Base-by-base conservation (phyloP, 768 basidiomycete genomes). In the Tricholoma flavovirens region DNA sequence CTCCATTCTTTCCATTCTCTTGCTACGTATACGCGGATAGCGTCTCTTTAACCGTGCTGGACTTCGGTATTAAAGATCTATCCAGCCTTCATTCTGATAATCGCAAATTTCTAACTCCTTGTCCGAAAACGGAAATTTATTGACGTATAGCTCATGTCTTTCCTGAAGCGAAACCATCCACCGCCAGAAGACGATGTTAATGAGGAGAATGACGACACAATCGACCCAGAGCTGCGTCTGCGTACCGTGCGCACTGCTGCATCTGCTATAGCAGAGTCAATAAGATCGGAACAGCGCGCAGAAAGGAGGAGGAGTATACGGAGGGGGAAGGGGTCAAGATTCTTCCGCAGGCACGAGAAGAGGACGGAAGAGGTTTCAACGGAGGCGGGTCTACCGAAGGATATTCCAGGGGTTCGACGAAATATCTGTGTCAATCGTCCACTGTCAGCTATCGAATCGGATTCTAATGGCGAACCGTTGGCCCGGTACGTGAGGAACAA, bases 171-270 rank as follows among this genome's bases (percentile, higher is more conserved):
- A 58, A 76, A 77, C 57, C 71, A 71, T 43, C 64, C 62, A 15
- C 67, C 74, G 48, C 68, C 68, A 26, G 68, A 69, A 58, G 66
- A 74, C 46, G 76, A 78, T 63, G 74, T 73, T 45, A 82, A 85
- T 70, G 80, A 84, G 59, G 84, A 86, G 64, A 72, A 83, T 65
- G 83, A 90, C 67, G 81, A 79, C 22, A 72, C 70, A 54, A 86
- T 91, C 62, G 94, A 98, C 76, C 88, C 88, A 17, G 84, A 93
- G 65, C 79, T 94, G 11, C 86, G 93, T 36, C 78, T 98, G 49
- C 84, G 91, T 52, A 95, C 93, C 1, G 91, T 93, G n/a, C 87
- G 88, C 64, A 97, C 95, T 1, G 95, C 95, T 15, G 88, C 90
- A 2, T 92, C 90, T 15, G 91, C 90, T 36, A 86, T 97, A 61